phyloP scores from a whole-genome alignment of 192 early-diverging fungal genomes.

The Umbelopsis sp. region DNA sequence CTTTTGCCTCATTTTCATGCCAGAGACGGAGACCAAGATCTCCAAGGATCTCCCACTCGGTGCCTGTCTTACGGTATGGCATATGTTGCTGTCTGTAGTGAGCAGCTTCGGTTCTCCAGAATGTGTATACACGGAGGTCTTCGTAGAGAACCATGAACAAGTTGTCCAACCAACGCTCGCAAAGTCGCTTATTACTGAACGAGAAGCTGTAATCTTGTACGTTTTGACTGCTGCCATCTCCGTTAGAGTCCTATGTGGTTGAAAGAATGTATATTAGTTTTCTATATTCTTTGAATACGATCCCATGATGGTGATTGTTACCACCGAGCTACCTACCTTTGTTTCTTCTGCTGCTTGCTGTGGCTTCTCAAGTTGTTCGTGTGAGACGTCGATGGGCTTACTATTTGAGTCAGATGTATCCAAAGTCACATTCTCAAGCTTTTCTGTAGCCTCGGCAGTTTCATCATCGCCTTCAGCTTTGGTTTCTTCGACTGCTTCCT shows the following conservation, averaged over 20 bases:
- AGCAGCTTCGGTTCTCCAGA: slow-evolving; percentile 85
- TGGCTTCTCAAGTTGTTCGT: slow-evolving; percentile 40
- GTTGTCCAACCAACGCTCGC: slow-evolving; percentile 99
- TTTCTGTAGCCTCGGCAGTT: slow-evolving; percentile 27
- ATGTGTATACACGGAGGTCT: slow-evolving; percentile 90
- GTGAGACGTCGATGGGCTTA: slow-evolving; percentile 24
- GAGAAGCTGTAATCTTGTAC: slow-evolving; percentile 60
- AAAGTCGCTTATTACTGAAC: slow-evolving; percentile 94
- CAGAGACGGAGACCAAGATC: slow-evolving; percentile 87
- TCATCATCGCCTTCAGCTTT: slow-evolving; percentile 35
- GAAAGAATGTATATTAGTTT: not conserved
- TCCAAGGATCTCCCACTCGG: slow-evolving; percentile 98
- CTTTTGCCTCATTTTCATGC: slow-evolving; percentile 89
- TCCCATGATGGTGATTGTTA: not conserved
- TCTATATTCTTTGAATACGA: not conserved
- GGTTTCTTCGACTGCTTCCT: slow-evolving; percentile 16
- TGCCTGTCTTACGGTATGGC: slow-evolving; percentile 88
- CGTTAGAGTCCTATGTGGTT: not conserved
- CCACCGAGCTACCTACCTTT: slow-evolving; percentile 41
- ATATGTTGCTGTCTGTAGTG: slow-evolving; percentile 75
- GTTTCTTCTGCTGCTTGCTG: slow-evolving; percentile 49
- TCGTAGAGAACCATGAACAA: slow-evolving; percentile 99
- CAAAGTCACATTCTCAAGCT: slow-evolving; percentile 44
- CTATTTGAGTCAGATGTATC: slow-evolving; percentile 25
- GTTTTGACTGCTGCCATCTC: not conserved